phyloP scores from a whole-genome alignment of 495 filamentous ascomycete species.

The Talaromyces nanjingensis region DNA sequence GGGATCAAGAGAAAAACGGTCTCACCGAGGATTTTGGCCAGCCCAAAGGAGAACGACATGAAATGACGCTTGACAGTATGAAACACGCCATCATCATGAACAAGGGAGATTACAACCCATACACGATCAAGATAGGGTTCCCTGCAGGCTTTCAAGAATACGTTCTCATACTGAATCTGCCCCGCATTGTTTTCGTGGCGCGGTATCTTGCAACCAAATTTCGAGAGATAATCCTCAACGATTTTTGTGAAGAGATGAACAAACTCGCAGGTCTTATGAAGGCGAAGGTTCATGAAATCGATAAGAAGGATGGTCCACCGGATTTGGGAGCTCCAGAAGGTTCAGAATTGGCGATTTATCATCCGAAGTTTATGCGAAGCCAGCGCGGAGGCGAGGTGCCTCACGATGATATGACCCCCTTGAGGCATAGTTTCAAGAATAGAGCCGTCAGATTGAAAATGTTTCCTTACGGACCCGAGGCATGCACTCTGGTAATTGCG shows the following conservation, averaged over 20 bases:
- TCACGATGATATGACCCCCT: neutral
- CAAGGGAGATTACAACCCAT: neutral
- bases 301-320: neutral
- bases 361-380: neutral
- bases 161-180: neutral
- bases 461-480: neutral
- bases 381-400: neutral
- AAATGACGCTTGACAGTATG: neutral
- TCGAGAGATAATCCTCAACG: too few species aligned
- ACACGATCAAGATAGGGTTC: neutral
- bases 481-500: neutral
- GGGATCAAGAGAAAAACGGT: neutral
- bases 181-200: neutral
- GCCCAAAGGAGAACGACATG: neutral
- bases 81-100: neutral
- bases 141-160: neutral
- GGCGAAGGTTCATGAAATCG: neutral
- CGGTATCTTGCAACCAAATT: neutral
- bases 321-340: neutral
- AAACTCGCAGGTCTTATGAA: neutral
- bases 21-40: neutral
- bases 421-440: neutral
- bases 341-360: neutral
- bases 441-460: neutral
- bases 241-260: neutral